phyloP scores from a whole-genome alignment of 257 asterid species.

The Scutellaria galericulata region DNA sequence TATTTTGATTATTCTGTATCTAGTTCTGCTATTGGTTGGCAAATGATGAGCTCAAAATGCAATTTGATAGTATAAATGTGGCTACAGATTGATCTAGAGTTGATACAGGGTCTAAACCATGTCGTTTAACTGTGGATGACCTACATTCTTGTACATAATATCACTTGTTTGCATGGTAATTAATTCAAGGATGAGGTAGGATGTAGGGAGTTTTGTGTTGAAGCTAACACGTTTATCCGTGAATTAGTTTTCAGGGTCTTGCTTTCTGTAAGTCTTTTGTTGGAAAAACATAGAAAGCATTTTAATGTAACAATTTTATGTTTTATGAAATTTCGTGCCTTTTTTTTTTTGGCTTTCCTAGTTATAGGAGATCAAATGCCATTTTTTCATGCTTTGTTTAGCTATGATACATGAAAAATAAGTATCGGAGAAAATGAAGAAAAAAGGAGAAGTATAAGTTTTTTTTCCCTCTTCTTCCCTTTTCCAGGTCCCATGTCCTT shows the following conservation, averaged over 20 bases:
- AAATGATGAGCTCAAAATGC: neutral
- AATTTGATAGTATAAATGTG: constrained; percentile 1
- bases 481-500: constrained; percentile 42
- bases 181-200: neutral
- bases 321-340: neutral
- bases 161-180: neutral
- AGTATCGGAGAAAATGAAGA: constrained; percentile 23
- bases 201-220: constrained; percentile 6
- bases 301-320: neutral
- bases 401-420: constrained; percentile 9
- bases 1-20: too few species aligned
- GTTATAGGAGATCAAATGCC: constrained; percentile 11
- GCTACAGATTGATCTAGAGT: constrained; percentile 15
- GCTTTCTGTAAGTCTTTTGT: neutral
- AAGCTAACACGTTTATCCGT: neutral
- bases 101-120: neutral
- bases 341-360: constrained; percentile 6
- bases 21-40: neutral
- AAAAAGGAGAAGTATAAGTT: constrained; percentile 32
- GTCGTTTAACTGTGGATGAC: neutral
- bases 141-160: neutral
- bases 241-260: neutral
- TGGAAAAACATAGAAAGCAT: neutral
- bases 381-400: constrained; percentile 5
- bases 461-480: constrained; percentile 28